Evolutionary conservation across 805 yeast species (phyloP).

Genomic region (Cyberlindnera amylophila): DNA sequence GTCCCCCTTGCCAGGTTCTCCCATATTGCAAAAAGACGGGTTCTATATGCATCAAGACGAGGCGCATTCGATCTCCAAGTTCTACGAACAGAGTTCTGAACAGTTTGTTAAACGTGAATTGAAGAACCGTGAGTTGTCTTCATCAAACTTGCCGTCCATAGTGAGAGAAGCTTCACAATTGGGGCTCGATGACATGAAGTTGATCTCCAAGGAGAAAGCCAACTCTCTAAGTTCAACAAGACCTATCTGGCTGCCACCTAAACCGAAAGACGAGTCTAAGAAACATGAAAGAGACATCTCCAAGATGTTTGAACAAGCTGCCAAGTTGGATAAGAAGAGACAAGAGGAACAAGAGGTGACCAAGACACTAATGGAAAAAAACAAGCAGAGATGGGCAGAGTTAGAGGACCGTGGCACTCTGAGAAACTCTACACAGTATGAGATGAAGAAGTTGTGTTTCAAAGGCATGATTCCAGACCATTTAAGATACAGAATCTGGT

Average conservation of each 20-base stretch:
- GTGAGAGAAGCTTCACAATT: constrained; percentile 33
- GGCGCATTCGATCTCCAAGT: constrained; percentile 23
- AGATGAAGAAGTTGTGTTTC: constrained; percentile 22
- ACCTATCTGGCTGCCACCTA: constrained; percentile 70
- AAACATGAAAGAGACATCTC: constrained; percentile 56
- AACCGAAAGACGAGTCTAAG: constrained; percentile 45
- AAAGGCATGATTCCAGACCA: constrained; percentile 24
- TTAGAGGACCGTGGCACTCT: constrained; percentile 13
- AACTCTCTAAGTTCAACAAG: constrained; percentile 47
- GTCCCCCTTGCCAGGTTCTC: constrained; percentile 47
- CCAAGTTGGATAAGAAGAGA: constrained; percentile 17
- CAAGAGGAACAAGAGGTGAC: constrained; percentile 6
- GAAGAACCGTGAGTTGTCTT: constrained; percentile 16
- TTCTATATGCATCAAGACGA: constrained; percentile 22
- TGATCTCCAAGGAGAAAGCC: constrained; percentile 42
- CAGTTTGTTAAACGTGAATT: constrained; percentile 18
- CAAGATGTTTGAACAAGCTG: constrained; percentile 31
- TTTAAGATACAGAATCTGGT: constrained; percentile 22
- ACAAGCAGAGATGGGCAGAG: constrained; percentile 23
- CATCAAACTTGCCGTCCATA: constrained; percentile 32
- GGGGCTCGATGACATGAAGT: constrained; percentile 53
- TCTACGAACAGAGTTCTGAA: constrained; percentile 22
- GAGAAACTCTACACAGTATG: constrained; percentile 16
- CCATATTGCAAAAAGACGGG: too few species aligned
- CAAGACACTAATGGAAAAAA: constrained; percentile 13